These are phyloP conservation scores for Pseudonectria foliicola DNA, from an alignment of 2,329 filamentous ascomycete genomes.

Conservation along the genomic window DNA sequence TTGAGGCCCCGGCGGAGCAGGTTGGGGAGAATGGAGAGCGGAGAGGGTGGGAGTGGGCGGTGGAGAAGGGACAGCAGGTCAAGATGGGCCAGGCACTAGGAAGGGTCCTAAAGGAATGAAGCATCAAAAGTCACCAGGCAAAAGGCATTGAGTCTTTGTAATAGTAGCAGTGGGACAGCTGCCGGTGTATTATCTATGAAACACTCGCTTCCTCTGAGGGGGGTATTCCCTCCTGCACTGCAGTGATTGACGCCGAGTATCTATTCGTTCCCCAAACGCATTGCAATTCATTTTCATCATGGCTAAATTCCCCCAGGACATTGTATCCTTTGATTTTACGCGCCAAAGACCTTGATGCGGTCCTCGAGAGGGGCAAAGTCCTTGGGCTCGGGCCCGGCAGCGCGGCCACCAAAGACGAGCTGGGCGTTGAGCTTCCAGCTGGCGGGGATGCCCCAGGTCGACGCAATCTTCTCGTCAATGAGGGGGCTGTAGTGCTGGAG, in stretches of 20 bases:
- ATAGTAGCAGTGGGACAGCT: not conserved
- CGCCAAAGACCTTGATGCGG: conserved; percentile 58
- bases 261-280: conserved; percentile 12
- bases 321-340: conserved; percentile 32
- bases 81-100: conserved; percentile 86
- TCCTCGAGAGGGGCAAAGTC: conserved; percentile 56
- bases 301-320: too few species aligned
- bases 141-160: not conserved
- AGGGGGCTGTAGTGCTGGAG: conserved; percentile 92
- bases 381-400: conserved; percentile 55
- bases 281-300: not conserved
- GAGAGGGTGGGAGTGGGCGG: conserved; percentile 76
- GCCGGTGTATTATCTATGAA: not conserved
- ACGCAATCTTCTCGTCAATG: conserved; percentile 64
- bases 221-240: conserved; percentile 7
- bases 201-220: too few species aligned
- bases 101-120: conserved; percentile 52
- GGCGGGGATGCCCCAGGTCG: conserved; percentile 61
- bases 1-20: conserved; percentile 74
- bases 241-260: too few species aligned
- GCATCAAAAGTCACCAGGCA: too few species aligned
- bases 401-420: conserved; percentile 71
- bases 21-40: conserved; percentile 44
- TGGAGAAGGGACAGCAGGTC: conserved; percentile 80
- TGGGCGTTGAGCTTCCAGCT: conserved; percentile 76